Percentiles rank a stretch among this genome's conserved stretches.
Conservation (phyloP, 805 yeast species). For the Nematodospora valgi region DNA sequence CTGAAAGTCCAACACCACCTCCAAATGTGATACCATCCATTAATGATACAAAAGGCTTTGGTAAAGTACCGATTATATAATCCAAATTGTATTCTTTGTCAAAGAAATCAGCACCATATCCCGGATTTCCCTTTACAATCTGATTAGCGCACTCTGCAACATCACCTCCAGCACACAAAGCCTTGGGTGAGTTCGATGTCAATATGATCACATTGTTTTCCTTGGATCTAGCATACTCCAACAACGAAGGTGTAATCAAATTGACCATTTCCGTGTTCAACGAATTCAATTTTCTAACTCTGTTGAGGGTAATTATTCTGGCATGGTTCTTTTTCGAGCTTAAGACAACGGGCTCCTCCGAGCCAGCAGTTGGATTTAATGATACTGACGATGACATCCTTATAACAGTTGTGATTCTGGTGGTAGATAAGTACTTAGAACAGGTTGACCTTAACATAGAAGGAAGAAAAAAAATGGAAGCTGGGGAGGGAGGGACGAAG, state of each 20-base stretch:
- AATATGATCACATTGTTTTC: constrained; percentile 64
- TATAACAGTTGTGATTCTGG: too few species aligned
- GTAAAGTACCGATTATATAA: constrained; percentile 73
- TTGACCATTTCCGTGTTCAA: constrained; percentile 72
- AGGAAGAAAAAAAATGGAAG: too few species aligned
- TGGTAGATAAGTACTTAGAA: too few species aligned
- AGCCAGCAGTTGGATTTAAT: not conserved
- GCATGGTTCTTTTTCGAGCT: constrained; percentile 62
- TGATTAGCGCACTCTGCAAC: constrained; percentile 73
- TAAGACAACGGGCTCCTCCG: constrained; percentile 46
- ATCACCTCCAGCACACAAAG: constrained; percentile 97
- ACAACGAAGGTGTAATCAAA: constrained; percentile 65
- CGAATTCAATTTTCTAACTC: constrained; percentile 83
- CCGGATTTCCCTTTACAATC: constrained; percentile 46
- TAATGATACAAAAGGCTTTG: constrained; percentile 81
- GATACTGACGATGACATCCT: constrained; percentile 2
- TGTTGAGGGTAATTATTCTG: constrained; percentile 71
- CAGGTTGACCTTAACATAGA: too few species aligned
- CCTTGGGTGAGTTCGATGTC: constrained; percentile 60
- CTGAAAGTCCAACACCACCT: constrained; percentile 91
- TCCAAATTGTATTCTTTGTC: constrained; percentile 77
- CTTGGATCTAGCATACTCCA: constrained; percentile 71
- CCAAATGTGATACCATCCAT: constrained; percentile 97
- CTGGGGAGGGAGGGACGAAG: too few species aligned
- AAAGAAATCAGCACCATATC: constrained; percentile 63